A percentile compares a stretch with the other conserved stretches of the same genome.
These are phyloP conservation scores for Colletotrichum neosansevieriae DNA, from an alignment of 2,329 filamentous ascomycete genomes.

Conservation along the genomic window DNA sequence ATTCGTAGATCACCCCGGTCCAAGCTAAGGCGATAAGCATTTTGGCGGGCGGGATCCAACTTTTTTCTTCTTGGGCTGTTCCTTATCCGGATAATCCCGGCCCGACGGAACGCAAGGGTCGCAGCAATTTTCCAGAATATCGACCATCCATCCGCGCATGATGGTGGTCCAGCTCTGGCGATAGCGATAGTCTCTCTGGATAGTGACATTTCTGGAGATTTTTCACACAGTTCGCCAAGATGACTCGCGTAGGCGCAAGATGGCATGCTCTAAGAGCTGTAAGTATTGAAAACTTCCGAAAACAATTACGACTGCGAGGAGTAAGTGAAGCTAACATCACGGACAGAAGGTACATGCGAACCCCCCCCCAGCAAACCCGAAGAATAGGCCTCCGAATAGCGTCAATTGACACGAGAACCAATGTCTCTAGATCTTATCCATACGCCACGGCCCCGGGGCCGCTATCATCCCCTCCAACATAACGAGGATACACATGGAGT, in stretches of 20 bases:
- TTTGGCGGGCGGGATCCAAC: background rate
- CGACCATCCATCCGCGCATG: conserved; percentile 23
- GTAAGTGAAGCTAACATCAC: conserved; percentile 30
- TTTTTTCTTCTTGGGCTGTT: background rate
- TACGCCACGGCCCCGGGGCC: conserved; percentile 87
- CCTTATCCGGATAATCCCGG: conserved; percentile 38
- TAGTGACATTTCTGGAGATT: conserved; percentile 15
- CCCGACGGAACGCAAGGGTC: conserved; percentile 32
- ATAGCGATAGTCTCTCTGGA: conserved; percentile 18
- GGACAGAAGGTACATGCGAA: conserved; percentile 39
- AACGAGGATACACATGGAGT: conserved; percentile 80
- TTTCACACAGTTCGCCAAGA: conserved; percentile 47
- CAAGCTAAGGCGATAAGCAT: conserved; percentile 28
- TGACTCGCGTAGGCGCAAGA: conserved; percentile 63
- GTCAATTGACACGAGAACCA: conserved; percentile 45
- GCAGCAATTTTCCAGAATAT: conserved; percentile 40
- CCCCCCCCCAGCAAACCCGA: conserved; percentile 7
- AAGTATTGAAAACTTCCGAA: conserved; percentile 52
- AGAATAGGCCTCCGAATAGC: background rate
- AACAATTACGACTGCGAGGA: background rate
- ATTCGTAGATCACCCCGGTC: conserved; percentile 15
- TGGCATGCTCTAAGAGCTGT: conserved; percentile 81
- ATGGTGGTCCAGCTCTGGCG: background rate
- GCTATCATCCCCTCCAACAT: conserved; percentile 83
- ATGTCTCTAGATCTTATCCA: conserved; percentile 72